phyloP scores from a whole-genome alignment of 768 basidiomycete species.

The Calvatia gigantea region DNA sequence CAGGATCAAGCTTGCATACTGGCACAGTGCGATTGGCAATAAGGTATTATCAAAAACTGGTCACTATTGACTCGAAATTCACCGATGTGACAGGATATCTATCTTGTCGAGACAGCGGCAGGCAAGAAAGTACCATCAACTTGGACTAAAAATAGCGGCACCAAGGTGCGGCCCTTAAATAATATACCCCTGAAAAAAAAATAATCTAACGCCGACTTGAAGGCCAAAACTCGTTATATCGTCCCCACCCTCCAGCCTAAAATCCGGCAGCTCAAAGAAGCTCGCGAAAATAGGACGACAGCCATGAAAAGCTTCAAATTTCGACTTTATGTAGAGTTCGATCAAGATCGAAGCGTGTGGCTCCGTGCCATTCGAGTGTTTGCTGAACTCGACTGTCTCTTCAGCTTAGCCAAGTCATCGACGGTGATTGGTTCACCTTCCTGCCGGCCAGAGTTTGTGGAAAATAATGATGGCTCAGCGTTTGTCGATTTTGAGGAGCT shows the following conservation, averaged over 20 bases:
- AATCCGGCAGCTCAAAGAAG: constrained; percentile 87
- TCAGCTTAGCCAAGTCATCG: constrained; percentile 88
- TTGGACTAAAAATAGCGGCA: constrained; percentile 79
- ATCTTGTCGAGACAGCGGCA: constrained; percentile 73
- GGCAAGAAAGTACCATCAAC: constrained; percentile 67
- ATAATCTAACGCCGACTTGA: constrained; percentile 1
- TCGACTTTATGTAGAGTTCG: constrained; percentile 78
- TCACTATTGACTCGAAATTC: background rate
- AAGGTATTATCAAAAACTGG: constrained; percentile 53
- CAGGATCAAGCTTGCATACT: constrained; percentile 33
- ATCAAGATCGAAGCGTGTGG: constrained; percentile 77
- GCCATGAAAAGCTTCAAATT: constrained; percentile 82
- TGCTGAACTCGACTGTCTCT: constrained; percentile 94
- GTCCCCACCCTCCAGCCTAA: constrained; percentile 69
- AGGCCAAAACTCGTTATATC: constrained; percentile 76
- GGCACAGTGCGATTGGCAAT: constrained; percentile 73
- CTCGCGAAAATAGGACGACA: constrained; percentile 79
- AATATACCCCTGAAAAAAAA: background rate
- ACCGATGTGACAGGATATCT: constrained; percentile 71
- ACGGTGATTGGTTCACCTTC: constrained; percentile 87
- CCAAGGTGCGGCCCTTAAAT: constrained; percentile 54
- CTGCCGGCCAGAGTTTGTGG: constrained; percentile 89
- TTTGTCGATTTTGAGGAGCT: constrained; percentile 86
- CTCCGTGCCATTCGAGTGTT: constrained; percentile 79
- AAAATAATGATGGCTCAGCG: constrained; percentile 57